Percentiles rank a stretch among this genome's conserved stretches.
These are phyloP conservation scores for Trichocladium uniseriatum DNA, from an alignment of 495 filamentous ascomycete species.

Conservation along the genomic window DNA sequence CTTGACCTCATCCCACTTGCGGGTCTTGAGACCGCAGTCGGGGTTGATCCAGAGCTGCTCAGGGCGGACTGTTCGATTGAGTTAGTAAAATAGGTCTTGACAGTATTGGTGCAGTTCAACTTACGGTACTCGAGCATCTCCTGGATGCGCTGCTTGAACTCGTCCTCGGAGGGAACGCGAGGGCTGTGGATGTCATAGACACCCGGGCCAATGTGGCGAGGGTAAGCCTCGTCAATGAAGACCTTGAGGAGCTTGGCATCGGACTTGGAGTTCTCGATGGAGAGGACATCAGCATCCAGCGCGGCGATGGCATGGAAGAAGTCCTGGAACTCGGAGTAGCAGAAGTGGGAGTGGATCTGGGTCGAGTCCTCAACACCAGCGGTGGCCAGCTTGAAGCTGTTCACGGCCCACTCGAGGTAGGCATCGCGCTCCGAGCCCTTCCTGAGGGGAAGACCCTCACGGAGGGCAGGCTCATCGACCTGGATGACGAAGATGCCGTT, in stretches of 20 bases:
- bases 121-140: slow-evolving; percentile 95
- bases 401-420: slow-evolving; percentile 93
- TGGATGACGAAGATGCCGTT: slow-evolving; percentile 96
- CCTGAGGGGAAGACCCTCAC: slow-evolving; percentile 96
- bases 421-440: slow-evolving; percentile 82
- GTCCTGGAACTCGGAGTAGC: slow-evolving; percentile 99
- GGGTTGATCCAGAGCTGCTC: slow-evolving; percentile 99
- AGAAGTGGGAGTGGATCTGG: slow-evolving; percentile 99
- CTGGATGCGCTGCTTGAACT: slow-evolving; percentile 92
- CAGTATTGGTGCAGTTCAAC: not conserved
- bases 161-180: slow-evolving; percentile 85
- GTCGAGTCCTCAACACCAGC: slow-evolving; percentile 85
- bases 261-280: slow-evolving; percentile 99
- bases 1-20: slow-evolving; percentile 94
- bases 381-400: slow-evolving; percentile 90
- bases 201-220: slow-evolving; percentile 94
- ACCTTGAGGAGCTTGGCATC: slow-evolving; percentile 98
- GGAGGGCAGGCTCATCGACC: slow-evolving; percentile 97
- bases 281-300: slow-evolving; percentile 93
- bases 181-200: slow-evolving; percentile 99
- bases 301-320: slow-evolving; percentile 99
- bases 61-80: slow-evolving; percentile 32
- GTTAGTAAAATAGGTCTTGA: slow-evolving; percentile 3
- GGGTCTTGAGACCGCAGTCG: slow-evolving; percentile 97
- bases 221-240: slow-evolving; percentile 93